Evolutionary conservation across 805 yeast genomes (phyloP), one percentile per base, ranked within the genome.

Genomic region (Maudiozyma barnettii): DNA sequence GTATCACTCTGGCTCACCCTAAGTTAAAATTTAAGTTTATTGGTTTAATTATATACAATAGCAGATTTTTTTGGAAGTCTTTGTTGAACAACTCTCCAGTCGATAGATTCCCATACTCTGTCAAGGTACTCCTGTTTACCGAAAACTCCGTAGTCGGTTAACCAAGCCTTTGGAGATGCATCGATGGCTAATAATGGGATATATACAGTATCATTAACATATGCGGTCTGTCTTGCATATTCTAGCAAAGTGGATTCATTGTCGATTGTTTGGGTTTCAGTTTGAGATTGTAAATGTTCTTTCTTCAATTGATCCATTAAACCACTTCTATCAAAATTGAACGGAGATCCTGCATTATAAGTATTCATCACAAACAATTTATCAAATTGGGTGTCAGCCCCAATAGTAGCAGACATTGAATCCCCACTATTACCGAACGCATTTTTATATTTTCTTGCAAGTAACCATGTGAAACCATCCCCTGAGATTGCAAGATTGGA

Each of bases 401-500:
- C 36, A 42, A 19, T 4, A n/a, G 39, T 44, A 9, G 37, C 45
- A 20, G 55, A 60, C 43, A 45, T 9, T 53, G 43, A 8, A 48
- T 31, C 41, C 23, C 44, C 53, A 30, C 43, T 43, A 2, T 41
- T 39, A 18, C 45, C 37, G 14, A 45, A 41, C 19, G 48, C 31
- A 9, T 48, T 40, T 31, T 51, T 44, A 31, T 51, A 52, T 47
- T 63, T 60, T 50, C 72, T 67, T 9, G 91, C 95, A 20, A 89
- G 82, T 18, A 93, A 70, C 93, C 97, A 93, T 10, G 90, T 84
- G 66, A 75, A 81, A 3, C 99, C 99, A 64, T 87, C 91, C 44
- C 98, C 97, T 51, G 82, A 79, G 51, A 88, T 77, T 4, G 83
- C 75, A 44, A 72, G 67, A 10, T 91, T 87, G 1, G 93, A 79